A percentile compares a stretch with the other conserved stretches of the same genome.
Evolutionary conservation across 441 rosid species (phyloP).

Genomic region (Syzygium malaccense): DNA sequence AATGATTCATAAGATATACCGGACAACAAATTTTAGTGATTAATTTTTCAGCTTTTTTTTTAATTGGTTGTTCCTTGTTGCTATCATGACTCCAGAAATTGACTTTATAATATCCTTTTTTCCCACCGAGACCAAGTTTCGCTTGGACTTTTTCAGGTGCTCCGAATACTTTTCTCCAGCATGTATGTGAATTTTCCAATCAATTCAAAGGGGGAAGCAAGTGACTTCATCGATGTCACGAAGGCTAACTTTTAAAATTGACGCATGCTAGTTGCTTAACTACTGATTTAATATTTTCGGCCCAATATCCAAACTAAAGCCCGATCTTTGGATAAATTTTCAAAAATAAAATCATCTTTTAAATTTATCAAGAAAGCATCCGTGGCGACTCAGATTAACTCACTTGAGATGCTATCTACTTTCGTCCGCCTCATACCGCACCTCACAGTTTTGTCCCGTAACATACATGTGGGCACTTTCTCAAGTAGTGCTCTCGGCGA

Average conservation of each 20-base stretch:
- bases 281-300: background rate
- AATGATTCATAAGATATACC: background rate
- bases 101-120: background rate
- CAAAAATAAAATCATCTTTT: background rate
- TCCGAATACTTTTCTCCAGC: background rate
- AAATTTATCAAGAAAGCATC: background rate
- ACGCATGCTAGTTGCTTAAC: background rate
- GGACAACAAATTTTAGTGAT: background rate
- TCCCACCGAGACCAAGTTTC: background rate
- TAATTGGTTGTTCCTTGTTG: background rate
- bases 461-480: too few species aligned
- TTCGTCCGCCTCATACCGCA: too few species aligned
- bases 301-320: background rate
- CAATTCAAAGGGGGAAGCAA: too few species aligned
- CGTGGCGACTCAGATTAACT: too few species aligned
- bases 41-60: background rate
- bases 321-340: background rate
- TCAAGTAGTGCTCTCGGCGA: too few species aligned
- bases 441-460: too few species aligned
- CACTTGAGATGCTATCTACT: too few species aligned
- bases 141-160: background rate
- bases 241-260: background rate
- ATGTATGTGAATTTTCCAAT: background rate
- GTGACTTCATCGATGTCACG: background rate
- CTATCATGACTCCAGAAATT: background rate